Conservation (phyloP, 202 grass and related monocot genomes). For the Brachypodium distachyon region DNA sequence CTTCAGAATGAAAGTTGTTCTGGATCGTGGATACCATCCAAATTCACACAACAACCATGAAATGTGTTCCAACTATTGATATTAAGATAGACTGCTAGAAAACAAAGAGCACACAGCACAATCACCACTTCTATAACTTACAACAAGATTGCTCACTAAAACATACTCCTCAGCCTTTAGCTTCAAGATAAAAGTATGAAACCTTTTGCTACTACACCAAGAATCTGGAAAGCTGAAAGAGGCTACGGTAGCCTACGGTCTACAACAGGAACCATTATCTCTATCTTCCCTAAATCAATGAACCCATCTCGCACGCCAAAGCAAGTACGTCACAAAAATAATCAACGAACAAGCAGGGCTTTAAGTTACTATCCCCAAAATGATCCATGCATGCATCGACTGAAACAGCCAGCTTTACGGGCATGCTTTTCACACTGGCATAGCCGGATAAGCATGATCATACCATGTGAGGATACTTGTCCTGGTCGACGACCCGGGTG, state of each 20-base stretch:
- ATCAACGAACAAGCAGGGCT: background rate
- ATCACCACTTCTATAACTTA: background rate
- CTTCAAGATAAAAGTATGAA: background rate
- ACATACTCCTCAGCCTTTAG: background rate
- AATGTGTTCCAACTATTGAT: background rate
- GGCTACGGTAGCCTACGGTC: background rate
- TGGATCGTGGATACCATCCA: background rate
- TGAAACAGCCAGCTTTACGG: background rate
- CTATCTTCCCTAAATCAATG: background rate
- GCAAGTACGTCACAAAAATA: background rate
- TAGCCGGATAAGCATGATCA: background rate
- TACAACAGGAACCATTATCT: background rate
- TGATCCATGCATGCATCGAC: background rate
- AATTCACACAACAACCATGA: background rate
- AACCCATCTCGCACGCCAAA: background rate
- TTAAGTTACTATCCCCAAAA: background rate
- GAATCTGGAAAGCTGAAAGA: background rate
- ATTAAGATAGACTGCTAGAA: background rate
- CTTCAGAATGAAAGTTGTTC: background rate
- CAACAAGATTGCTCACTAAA: background rate
- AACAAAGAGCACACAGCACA: background rate
- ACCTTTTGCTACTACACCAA: background rate
- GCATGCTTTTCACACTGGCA: background rate
- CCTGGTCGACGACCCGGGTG: constrained; percentile 77
- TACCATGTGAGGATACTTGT: constrained; percentile 99